Conservation (phyloP, 805 yeast genomes). For the Metschnikowia sp. region DNA sequence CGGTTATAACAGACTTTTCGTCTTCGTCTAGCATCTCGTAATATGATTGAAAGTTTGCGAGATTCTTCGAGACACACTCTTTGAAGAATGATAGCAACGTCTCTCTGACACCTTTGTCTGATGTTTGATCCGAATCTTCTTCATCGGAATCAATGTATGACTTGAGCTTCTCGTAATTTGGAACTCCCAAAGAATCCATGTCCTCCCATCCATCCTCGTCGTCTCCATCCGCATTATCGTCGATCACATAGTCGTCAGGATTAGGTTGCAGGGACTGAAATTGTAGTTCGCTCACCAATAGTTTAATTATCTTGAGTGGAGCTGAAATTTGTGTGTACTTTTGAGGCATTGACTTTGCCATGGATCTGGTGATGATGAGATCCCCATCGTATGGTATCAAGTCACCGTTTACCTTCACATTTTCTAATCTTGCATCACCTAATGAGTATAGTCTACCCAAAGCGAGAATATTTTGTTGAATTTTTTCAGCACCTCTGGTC, state of each 20-base stretch:
- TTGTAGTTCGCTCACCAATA: slow-evolving; percentile 65
- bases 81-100: slow-evolving; percentile 51
- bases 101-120: slow-evolving; percentile 37
- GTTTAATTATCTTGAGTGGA: slow-evolving; percentile 65
- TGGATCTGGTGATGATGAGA: slow-evolving; percentile 80
- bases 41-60: slow-evolving; percentile 49
- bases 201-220: slow-evolving; percentile 69
- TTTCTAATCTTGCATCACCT: slow-evolving; percentile 50
- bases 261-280: slow-evolving; percentile 57
- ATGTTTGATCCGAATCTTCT: slow-evolving; percentile 26
- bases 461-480: slow-evolving; percentile 66
- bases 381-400: slow-evolving; percentile 58
- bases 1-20: slow-evolving; percentile 53
- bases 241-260: slow-evolving; percentile 34
- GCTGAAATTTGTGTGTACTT: slow-evolving; percentile 65
- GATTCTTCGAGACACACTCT: slow-evolving; percentile 48
- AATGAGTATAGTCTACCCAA: slow-evolving; percentile 62
- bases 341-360: slow-evolving; percentile 64
- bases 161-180: slow-evolving; percentile 60
- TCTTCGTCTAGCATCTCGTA: slow-evolving; percentile 48
- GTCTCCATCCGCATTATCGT: slow-evolving; percentile 28
- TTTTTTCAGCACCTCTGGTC: slow-evolving; percentile 72
- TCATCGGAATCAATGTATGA: slow-evolving; percentile 49
- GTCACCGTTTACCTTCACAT: slow-evolving; percentile 72
- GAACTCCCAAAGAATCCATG: slow-evolving; percentile 60